Percentiles rank a stretch among this genome's conserved stretches.
Conservation (phyloP, 2,329 filamentous ascomycete species). For the Coniella vitis region DNA sequence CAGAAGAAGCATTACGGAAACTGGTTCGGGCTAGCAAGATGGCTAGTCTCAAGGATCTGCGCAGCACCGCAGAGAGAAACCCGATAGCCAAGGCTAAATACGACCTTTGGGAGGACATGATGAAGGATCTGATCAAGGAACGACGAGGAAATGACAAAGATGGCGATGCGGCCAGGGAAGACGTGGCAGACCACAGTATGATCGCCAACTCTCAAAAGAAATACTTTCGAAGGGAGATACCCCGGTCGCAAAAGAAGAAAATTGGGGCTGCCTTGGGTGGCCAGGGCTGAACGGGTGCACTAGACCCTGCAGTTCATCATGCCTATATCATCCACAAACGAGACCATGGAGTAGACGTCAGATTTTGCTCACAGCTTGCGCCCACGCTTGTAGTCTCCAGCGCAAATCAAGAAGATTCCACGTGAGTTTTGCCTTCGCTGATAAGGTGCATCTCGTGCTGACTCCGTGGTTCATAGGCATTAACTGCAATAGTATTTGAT, state of each 20-base stretch:
- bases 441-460: too few species aligned
- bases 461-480: too few species aligned
- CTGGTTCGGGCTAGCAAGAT: constrained; percentile 57
- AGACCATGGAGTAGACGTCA: neutral
- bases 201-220: constrained; percentile 53
- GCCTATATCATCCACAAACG: too few species aligned
- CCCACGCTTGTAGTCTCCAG: too few species aligned
- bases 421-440: too few species aligned
- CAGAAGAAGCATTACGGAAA: constrained; percentile 53
- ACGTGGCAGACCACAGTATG: constrained; percentile 57
- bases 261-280: constrained; percentile 22
- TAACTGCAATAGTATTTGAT: too few species aligned
- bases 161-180: constrained; percentile 25
- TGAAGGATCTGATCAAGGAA: constrained; percentile 47
- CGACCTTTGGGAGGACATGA: constrained; percentile 53
- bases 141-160: constrained; percentile 11
- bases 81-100: constrained; percentile 47
- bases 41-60: constrained; percentile 58
- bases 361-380: neutral
- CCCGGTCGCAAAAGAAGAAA: constrained; percentile 37
- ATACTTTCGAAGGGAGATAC: constrained; percentile 47
- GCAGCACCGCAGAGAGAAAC: constrained; percentile 47
- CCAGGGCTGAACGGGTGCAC: constrained; percentile 15
- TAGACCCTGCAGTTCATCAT: neutral
- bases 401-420: too few species aligned